A percentile compares a stretch with the other conserved stretches of the same genome.
These are phyloP conservation scores for Nakataea oryzae DNA, from an alignment of 2,329 filamentous ascomycete species.

Conservation along the genomic window DNA sequence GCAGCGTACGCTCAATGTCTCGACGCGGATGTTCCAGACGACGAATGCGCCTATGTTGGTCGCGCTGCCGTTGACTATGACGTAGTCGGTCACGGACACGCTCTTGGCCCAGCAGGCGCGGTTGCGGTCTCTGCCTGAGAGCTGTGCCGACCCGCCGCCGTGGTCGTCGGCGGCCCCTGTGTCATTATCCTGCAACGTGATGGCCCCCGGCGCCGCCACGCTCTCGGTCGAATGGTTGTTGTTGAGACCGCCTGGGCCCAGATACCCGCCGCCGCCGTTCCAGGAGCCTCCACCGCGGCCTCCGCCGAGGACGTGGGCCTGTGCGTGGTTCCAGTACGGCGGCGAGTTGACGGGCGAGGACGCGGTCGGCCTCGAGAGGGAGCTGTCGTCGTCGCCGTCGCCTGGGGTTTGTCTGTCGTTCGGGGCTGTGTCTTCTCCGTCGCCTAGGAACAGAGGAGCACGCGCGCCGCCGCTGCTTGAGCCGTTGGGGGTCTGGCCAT, in stretches of 20 bases:
- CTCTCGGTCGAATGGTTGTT: conserved; percentile 37
- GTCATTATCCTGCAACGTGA: conserved; percentile 54
- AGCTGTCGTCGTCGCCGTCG: conserved; percentile 5
- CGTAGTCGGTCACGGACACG: conserved; percentile 47
- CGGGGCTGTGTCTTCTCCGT: background rate
- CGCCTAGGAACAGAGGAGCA: background rate
- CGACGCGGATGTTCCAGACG: conserved; percentile 83
- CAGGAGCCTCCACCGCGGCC: conserved; percentile 6
- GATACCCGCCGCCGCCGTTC: background rate
- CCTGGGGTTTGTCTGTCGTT: conserved; percentile 7
- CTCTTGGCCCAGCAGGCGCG: conserved; percentile 55
- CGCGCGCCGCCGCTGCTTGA: background rate
- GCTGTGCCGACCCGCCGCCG: background rate
- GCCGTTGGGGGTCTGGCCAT: background rate
- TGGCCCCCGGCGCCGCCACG: conserved; percentile 39
- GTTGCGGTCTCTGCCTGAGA: conserved; percentile 25
- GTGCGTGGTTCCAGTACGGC: conserved; percentile 31
- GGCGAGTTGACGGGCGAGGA: conserved; percentile 24
- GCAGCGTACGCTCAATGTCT: conserved; percentile 64
- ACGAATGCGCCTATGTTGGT: conserved; percentile 76
- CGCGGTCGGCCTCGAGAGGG: conserved; percentile 5
- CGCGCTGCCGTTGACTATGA: conserved; percentile 44
- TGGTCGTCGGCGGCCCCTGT: conserved; percentile 26
- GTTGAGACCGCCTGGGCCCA: conserved; percentile 21
- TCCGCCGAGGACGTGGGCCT: background rate